A percentile compares a stretch with the other conserved stretches of the same genome.
These are phyloP conservation scores for Acephala macrosclerotiorum DNA, from an alignment of 2,329 filamentous ascomycete genomes.

Conservation along the genomic window DNA sequence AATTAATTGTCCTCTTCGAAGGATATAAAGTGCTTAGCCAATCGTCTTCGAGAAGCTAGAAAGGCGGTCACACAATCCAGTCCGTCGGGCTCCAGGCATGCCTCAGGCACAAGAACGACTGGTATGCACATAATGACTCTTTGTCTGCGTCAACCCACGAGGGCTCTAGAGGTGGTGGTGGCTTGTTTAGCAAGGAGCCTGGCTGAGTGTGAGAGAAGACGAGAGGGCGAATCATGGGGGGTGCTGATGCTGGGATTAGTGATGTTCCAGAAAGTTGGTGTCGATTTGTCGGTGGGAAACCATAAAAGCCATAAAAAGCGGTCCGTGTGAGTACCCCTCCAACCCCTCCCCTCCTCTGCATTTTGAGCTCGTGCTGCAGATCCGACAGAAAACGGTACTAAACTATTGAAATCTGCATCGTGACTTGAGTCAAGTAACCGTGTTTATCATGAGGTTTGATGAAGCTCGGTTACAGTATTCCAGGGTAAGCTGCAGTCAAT, in stretches of 20 bases:
- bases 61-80: conserved; percentile 4
- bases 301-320: neutral
- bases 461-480: neutral
- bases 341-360: neutral
- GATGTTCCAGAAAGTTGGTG: neutral
- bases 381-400: neutral
- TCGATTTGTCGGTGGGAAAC: neutral
- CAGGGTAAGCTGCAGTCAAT: neutral
- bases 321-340: neutral
- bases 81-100: neutral
- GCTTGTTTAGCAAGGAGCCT: neutral
- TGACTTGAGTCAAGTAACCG: neutral
- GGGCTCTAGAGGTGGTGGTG: neutral
- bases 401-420: neutral
- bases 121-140: conserved; percentile 1
- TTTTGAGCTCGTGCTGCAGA: neutral
- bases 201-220: neutral
- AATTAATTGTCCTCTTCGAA: conserved; percentile 2
- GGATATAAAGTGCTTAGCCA: neutral
- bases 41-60: neutral
- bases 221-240: neutral
- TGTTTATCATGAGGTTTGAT: neutral
- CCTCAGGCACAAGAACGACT: neutral
- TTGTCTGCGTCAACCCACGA: neutral
- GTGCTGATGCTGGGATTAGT: neutral